A percentile compares a stretch with the other conserved stretches of the same genome.
Conservation (phyloP, 139 green algal species). For the Chlamydomonas asymmetrica region DNA sequence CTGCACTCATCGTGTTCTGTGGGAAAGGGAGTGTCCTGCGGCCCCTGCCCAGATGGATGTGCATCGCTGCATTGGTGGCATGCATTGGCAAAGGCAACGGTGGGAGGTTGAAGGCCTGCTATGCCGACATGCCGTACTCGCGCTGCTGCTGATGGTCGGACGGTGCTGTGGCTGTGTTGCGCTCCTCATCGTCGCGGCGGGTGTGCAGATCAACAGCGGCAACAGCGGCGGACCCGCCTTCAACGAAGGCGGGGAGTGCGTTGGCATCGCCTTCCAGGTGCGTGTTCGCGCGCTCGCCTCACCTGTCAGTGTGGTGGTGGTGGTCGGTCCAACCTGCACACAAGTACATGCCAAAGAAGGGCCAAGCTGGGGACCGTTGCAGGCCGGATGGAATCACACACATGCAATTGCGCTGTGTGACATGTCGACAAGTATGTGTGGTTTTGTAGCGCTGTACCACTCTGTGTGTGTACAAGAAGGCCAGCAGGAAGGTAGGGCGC, state of each 20-base stretch:
- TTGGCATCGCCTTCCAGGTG: constrained; percentile 96
- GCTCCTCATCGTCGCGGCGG: neutral
- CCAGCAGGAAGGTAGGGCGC: no score
- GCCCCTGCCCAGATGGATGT: no score
- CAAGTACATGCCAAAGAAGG: neutral
- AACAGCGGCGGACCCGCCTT: constrained; percentile 89
- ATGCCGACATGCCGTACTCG: neutral
- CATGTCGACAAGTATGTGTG: no score
- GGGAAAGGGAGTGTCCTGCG: no score
- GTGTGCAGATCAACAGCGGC: constrained; percentile 74
- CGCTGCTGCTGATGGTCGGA: neutral
- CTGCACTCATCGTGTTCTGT: no score
- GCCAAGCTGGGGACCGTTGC: no score
- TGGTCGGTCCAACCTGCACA: neutral
- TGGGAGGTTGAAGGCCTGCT: neutral
- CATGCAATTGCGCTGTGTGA: neutral
- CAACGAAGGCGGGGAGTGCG: constrained; percentile 73
- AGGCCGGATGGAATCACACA: neutral
- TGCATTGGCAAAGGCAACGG: constrained; percentile 7
- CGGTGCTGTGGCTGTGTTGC: neutral
- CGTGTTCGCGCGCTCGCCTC: no score
- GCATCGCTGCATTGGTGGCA: no score
- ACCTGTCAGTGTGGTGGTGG: neutral
- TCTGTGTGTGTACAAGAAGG: no score
- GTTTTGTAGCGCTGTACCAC: no score